phyloP scores from a whole-genome alignment of 1,284 basidiomycete species.

The Jaminaea rosea region DNA sequence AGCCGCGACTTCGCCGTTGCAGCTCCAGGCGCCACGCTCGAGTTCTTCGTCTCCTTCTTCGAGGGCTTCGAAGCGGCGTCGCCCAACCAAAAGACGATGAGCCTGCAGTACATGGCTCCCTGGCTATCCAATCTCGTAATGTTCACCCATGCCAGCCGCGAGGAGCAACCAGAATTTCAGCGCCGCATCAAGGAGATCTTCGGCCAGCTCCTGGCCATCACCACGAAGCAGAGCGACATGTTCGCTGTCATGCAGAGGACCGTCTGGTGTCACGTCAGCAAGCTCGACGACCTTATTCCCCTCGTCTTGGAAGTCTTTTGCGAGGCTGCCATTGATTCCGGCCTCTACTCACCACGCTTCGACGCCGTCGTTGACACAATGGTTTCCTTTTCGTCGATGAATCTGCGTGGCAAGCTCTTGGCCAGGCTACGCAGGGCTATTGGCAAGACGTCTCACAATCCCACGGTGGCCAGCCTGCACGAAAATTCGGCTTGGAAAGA shows the following conservation, averaged over 20 bases:
- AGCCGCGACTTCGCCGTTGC: slow-evolving; percentile 39
- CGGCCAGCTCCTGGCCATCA: slow-evolving; percentile 38
- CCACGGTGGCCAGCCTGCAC: slow-evolving; percentile 27
- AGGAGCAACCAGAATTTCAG: slow-evolving; percentile 35
- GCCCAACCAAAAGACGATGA: slow-evolving; percentile 34
- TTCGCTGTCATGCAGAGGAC: slow-evolving; percentile 40
- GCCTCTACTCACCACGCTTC: slow-evolving; percentile 35
- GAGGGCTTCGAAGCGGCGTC: slow-evolving; percentile 37
- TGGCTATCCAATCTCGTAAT: slow-evolving; percentile 40
- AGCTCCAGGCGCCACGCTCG: slow-evolving; percentile 38
- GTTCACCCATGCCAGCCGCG: slow-evolving; percentile 34
- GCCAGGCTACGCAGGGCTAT: slow-evolving; percentile 35
- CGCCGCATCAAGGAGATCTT: slow-evolving; percentile 42
- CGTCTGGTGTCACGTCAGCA: slow-evolving; percentile 40
- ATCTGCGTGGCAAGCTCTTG: slow-evolving; percentile 38
- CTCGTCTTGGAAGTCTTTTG: slow-evolving; percentile 36
- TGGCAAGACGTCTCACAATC: slow-evolving; percentile 38
- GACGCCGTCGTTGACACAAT: slow-evolving; percentile 42
- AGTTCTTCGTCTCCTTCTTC: slow-evolving; percentile 41
- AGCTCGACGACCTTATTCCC: slow-evolving; percentile 39
- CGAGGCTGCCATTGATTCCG: slow-evolving; percentile 42
- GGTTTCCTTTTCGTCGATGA: slow-evolving; percentile 41
- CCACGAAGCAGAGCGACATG: slow-evolving; percentile 39
- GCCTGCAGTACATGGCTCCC: slow-evolving; percentile 37
- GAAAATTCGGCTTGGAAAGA: slow-evolving; percentile 41